A percentile compares a stretch with the other conserved stretches of the same genome.
Evolutionary conservation across 2,329 filamentous ascomycete genomes (phyloP).

Genomic region (Myriosclerotinia scirpicola): DNA sequence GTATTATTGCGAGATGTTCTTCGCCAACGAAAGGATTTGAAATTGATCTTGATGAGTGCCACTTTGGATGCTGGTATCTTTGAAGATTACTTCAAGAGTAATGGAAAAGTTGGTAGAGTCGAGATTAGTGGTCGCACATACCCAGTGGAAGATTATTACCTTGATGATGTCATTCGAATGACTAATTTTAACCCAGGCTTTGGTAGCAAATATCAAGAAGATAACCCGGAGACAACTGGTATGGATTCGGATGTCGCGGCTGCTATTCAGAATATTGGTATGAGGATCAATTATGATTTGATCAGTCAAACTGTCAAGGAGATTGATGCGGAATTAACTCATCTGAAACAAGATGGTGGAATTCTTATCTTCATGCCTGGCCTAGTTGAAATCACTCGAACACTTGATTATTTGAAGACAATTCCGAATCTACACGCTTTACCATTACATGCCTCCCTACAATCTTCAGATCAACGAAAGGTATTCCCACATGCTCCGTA

Average conservation of each 20-base stretch:
- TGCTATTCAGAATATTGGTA: conserved; percentile 70
- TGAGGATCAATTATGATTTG: conserved; percentile 88
- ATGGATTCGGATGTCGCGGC: conserved; percentile 63
- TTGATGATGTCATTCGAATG: conserved; percentile 81
- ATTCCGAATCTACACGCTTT: conserved; percentile 72
- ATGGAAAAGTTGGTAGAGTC: conserved; percentile 71
- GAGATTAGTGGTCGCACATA: conserved; percentile 88
- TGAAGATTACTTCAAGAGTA: conserved; percentile 74
- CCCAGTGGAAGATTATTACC: conserved; percentile 84
- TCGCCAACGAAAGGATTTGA: conserved; percentile 71
- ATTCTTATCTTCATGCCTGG: conserved; percentile 96
- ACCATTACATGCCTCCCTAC: conserved; percentile 87
- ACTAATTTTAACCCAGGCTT: conserved; percentile 64
- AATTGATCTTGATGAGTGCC: conserved; percentile 93
- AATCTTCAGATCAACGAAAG: conserved; percentile 81
- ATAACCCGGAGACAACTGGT: conserved; percentile 48
- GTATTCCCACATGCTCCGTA: conserved; percentile 77
- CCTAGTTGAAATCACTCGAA: conserved; percentile 84
- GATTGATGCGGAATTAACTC: conserved; percentile 74
- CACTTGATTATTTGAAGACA: conserved; percentile 66
- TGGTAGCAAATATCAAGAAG: conserved; percentile 43
- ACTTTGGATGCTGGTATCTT: conserved; percentile 89
- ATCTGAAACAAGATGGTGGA: conserved; percentile 69
- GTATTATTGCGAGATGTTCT: conserved; percentile 84
- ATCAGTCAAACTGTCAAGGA: conserved; percentile 75